Evolutionary conservation across 129 eudicot species (phyloP), one percentile per base, ranked within the genome.

Genomic region (Escallonia herrerae): DNA sequence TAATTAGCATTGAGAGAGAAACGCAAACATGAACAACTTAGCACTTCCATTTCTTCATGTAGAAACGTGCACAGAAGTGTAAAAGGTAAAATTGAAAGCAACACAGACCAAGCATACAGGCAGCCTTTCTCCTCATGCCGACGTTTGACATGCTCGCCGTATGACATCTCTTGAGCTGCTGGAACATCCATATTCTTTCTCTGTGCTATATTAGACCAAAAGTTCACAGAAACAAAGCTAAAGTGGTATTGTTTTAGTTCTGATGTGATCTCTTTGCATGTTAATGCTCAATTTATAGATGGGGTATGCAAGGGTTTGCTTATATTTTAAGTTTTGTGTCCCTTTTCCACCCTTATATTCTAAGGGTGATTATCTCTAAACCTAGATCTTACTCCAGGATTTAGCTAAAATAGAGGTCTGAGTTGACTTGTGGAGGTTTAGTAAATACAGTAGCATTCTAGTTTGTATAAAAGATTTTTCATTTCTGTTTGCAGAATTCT

Each of bases 71-170:
- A 57, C 2, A 60, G 2, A 42, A 60, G 3, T 33, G 2, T n/a
- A 4, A 37, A 42, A 73, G 6, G 8, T 40, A 22, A 2, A 38
- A 48, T 22, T 22, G 53, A 44, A 66, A 58, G 15, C 14, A 71
- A 8, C 33, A 15, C 71, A 56, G 3, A 76, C 72, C 78, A 75
- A 51, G 81, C 85, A 72, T 80, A 76, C 66, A 71, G 67, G 66
- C 80, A 80, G 55, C 78, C 75, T 72, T 76, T 80, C 12, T 80
- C 72, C 39, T 75, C 65, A 12, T 58, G 76, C 11, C 74, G 62
- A 5, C 69, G 52, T 54, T 80, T 57, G 67, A 56, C 60, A 15
- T 68, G 70, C 38, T 75, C 70, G 14, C 40, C 2, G 42, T 72
- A 64, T 5, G 77, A 12, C 76, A 71, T 57, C 50, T 46, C 65